Conservation (phyloP, 108 stramenopile species). For the Fragilaria radians region DNA sequence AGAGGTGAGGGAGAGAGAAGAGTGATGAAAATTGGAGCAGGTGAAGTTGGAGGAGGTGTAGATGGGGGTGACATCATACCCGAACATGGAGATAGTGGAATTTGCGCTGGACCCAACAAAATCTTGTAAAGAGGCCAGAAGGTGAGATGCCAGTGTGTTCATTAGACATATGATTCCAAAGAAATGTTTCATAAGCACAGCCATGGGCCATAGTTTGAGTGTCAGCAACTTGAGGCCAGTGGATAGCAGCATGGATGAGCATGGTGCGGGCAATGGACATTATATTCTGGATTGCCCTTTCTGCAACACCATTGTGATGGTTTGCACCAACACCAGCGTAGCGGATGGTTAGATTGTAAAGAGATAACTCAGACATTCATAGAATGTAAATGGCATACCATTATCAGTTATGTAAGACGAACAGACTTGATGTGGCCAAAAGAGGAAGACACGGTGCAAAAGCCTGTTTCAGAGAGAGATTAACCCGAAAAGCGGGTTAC, state of each 20-base stretch:
- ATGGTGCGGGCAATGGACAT: conserved; percentile 21
- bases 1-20: no score
- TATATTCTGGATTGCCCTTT: conserved; percentile 32
- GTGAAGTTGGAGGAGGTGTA: no score
- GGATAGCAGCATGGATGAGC: conserved; percentile 31
- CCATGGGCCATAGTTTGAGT: conserved; percentile 30
- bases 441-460: no score
- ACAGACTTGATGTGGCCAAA: no score
- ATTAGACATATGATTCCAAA: conserved; percentile 28
- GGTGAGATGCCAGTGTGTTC: conserved; percentile 22
- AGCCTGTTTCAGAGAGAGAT: no score
- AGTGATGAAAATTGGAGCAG: no score
- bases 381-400: conserved; percentile 17
- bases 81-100: conserved; percentile 16
- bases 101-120: neutral
- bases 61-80: no score
- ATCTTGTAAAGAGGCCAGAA: conserved; percentile 10
- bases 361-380: conserved; percentile 3
- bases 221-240: conserved; percentile 33
- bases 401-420: conserved; percentile 27
- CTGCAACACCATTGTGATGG: conserved; percentile 48
- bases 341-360: conserved; percentile 7
- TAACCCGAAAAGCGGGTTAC: no score
- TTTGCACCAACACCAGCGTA: conserved; percentile 40
- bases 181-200: conserved; percentile 31